Evolutionary conservation across 2,329 filamentous ascomycete species (phyloP), one percentile per base, ranked within the genome.

Genomic region (Colletotrichum viniferum): DNA sequence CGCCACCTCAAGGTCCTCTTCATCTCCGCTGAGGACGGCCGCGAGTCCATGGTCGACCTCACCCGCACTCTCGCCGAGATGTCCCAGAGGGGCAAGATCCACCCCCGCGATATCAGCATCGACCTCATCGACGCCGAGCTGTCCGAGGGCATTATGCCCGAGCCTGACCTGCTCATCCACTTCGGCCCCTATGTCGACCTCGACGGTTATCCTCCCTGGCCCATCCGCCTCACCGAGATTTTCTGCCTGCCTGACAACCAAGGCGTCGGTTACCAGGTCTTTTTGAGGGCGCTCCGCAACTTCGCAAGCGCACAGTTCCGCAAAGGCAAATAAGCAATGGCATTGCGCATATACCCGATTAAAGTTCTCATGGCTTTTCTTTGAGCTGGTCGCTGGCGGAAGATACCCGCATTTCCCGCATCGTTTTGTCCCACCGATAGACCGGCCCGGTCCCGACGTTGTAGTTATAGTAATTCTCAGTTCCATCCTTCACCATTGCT

Each of bases 121-220:
- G 95, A 98, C 77, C 87, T 99, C 66, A 93, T 99, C 68, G 96
- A 98, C 81, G 94, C 95, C 6, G 97, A 99, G 85, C 90, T 99
- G 66, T 94, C 87, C 16, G 91, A 93, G 81, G 91, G 90, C 67
- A 92, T 98, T 76, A 97, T 97, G 90, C 89, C 91, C 12, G 96
- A 99, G 85, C 97, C 97, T 3, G 96, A 98, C 82, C 88, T 99
- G 16, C 87, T 99, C 74, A 91, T 99, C 70, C 87, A 98, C 10
- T 99, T 99, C 83, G 92, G 94, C 2, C 95, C 96, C 5, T 92
- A 92, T 65, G 92, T 98, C 69, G 93, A 96, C 82, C 86, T 99
- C 60, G 93, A 95, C 69, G 96, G 97, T 12, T 99, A 98, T 83
- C 97, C 97, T 12, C 97, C 97, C 1, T 99, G 97, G 97, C 97